phyloP scores from a whole-genome alignment of 176 grass and related monocot genomes.

The Zea mays region DNA sequence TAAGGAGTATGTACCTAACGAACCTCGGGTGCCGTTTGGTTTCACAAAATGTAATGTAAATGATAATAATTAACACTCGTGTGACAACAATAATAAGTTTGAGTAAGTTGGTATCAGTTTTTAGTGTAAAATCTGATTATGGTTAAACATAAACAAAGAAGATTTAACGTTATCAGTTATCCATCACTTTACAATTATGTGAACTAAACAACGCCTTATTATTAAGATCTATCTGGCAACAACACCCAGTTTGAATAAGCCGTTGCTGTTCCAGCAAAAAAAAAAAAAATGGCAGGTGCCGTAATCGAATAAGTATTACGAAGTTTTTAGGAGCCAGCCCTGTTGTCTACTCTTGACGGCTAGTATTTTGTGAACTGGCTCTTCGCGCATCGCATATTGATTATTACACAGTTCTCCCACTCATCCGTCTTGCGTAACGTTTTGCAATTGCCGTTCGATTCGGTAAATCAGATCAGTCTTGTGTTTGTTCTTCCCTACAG shows the following conservation, averaged over 20 bases:
- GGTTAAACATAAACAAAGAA: no score
- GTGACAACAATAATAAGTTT: no score
- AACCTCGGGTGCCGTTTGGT: no score
- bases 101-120: no score
- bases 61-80: no score
- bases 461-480: background rate
- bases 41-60: no score
- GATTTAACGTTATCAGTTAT: no score
- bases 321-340: background rate
- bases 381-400: background rate
- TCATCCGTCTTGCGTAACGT: background rate
- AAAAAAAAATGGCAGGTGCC: no score
- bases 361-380: background rate
- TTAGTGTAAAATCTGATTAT: no score
- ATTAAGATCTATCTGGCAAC: background rate
- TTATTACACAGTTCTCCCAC: background rate
- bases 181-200: no score
- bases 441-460: conserved; percentile 37
- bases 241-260: background rate
- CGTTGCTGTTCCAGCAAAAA: background rate
- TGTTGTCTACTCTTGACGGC: background rate
- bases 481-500: background rate
- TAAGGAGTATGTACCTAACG: no score
- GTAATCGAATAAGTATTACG: background rate
- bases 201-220: no score